Evolutionary conservation across 106 monocot genomes (phyloP).

Genomic region (Gastrodia elata): DNA sequence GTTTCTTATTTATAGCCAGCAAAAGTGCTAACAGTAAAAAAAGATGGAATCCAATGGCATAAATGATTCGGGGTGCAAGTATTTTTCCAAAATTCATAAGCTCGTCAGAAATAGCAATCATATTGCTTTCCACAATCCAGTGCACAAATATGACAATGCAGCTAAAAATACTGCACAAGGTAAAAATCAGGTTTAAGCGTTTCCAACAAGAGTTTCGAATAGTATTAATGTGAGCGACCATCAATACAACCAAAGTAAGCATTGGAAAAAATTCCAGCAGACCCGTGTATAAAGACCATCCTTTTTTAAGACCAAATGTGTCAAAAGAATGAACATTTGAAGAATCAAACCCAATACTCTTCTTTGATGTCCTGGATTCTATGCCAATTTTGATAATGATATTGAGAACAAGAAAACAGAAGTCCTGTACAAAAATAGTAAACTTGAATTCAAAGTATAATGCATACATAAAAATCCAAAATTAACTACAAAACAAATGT

Average conservation of each 20-base stretch:
- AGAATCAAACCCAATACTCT: constrained; percentile 31
- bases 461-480: background rate
- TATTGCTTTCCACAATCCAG: constrained; percentile 59
- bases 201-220: constrained; percentile 13
- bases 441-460: constrained; percentile 1
- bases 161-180: constrained; percentile 36
- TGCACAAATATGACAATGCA: constrained; percentile 53
- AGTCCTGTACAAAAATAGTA: constrained; percentile 35
- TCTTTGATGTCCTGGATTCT: constrained; percentile 53
- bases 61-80: constrained; percentile 59
- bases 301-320: constrained; percentile 14
- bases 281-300: constrained; percentile 16
- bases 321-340: constrained; percentile 12
- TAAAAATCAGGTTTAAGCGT: constrained; percentile 20
- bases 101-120: constrained; percentile 13
- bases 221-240: constrained; percentile 20
- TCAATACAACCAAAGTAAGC: constrained; percentile 24
- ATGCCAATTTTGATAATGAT: constrained; percentile 56
- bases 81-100: constrained; percentile 39
- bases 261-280: constrained; percentile 47
- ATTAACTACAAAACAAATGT: background rate
- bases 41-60: constrained; percentile 48
- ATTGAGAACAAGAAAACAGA: constrained; percentile 52
- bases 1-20: constrained; percentile 14
- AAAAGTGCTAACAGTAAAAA: constrained; percentile 38